Percentiles rank a stretch among this genome's conserved stretches.
These are phyloP conservation scores for Trichaptum fuscoviolaceum DNA, from an alignment of 768 basidiomycete genomes.

Conservation along the genomic window DNA sequence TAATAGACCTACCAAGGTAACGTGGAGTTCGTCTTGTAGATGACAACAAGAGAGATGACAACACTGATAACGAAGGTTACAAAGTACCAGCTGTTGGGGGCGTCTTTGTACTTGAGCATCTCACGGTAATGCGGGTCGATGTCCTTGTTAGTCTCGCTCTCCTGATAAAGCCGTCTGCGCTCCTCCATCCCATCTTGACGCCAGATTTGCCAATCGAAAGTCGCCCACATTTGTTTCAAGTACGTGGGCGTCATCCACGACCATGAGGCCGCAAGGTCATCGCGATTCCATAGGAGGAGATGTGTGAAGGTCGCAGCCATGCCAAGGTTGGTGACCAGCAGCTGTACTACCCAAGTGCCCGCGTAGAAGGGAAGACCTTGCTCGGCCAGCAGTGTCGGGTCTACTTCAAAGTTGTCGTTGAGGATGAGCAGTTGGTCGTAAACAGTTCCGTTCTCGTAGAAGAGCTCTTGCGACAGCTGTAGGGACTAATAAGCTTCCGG, in stretches of 20 bases:
- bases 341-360: slow-evolving; percentile 40
- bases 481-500: neutral
- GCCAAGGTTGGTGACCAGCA: slow-evolving; percentile 40
- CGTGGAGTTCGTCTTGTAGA: slow-evolving; percentile 42
- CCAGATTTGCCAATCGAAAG: slow-evolving; percentile 40
- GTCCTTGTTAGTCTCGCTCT: slow-evolving; percentile 23
- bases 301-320: slow-evolving; percentile 46
- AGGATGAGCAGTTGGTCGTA: slow-evolving; percentile 23
- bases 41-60: slow-evolving; percentile 36
- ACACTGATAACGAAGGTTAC: slow-evolving; percentile 15
- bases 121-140: slow-evolving; percentile 46
- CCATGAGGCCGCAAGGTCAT: slow-evolving; percentile 40
- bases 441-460: slow-evolving; percentile 19
- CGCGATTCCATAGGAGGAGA: slow-evolving; percentile 40
- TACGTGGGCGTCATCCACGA: slow-evolving; percentile 36
- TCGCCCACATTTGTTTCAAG: slow-evolving; percentile 27
- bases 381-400: slow-evolving; percentile 32
- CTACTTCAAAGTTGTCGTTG: slow-evolving; percentile 38
- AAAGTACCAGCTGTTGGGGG: slow-evolving; percentile 29
- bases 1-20: slow-evolving; percentile 36
- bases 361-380: slow-evolving; percentile 41
- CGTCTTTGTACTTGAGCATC: slow-evolving; percentile 42
- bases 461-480: slow-evolving; percentile 20
- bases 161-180: slow-evolving; percentile 5
- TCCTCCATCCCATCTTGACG: slow-evolving; percentile 34